These are phyloP conservation scores for Cladosporium colombiae DNA, from an alignment of 2,329 filamentous ascomycete genomes.

Conservation along the genomic window DNA sequence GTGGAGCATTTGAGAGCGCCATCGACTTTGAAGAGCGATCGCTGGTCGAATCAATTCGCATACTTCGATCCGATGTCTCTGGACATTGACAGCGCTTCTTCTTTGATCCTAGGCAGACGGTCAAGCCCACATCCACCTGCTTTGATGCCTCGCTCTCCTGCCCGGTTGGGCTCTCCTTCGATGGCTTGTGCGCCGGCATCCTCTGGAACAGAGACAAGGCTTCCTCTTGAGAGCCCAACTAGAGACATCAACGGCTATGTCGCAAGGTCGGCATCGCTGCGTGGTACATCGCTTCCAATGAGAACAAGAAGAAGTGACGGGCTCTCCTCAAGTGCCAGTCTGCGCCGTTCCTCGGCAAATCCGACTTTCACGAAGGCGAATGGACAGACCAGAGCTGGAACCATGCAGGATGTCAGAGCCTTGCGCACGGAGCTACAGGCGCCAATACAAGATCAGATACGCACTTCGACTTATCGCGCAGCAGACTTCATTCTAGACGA, in stretches of 20 bases:
- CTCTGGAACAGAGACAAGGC: neutral
- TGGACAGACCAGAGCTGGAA: neutral
- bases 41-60: neutral
- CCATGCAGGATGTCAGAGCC: neutral
- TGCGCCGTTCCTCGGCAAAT: neutral
- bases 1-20: neutral
- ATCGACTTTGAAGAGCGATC: neutral
- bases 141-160: slow-evolving; percentile 1
- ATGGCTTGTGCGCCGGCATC: neutral
- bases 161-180: neutral
- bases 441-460: neutral
- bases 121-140: neutral
- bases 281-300: neutral
- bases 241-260: neutral
- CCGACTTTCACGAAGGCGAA: neutral
- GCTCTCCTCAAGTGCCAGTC: neutral
- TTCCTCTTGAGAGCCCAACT: neutral
- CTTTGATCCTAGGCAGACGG: neutral
- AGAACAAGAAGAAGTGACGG: neutral
- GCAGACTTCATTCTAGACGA: neutral
- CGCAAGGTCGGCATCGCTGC: neutral
- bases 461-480: neutral
- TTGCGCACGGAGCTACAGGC: neutral
- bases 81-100: slow-evolving; percentile 19
- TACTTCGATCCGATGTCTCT: slow-evolving; percentile 19